Conservation (phyloP, 768 basidiomycete genomes). For the Mycena rosella region DNA sequence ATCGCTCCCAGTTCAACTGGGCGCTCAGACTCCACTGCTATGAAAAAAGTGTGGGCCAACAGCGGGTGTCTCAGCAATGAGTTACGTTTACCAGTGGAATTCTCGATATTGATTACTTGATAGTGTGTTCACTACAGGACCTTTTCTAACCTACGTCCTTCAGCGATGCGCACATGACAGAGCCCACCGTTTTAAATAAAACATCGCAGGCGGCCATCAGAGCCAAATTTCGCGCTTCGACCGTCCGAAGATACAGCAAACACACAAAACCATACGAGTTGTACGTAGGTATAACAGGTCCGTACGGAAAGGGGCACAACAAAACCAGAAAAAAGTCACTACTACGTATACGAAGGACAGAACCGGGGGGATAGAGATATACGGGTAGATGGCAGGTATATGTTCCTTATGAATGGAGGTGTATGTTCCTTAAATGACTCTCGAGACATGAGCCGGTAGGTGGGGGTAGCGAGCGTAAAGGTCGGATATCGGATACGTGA, state of each 20-base stretch:
- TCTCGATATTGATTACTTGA: too few relatives aligned
- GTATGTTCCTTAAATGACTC: constrained; percentile 15
- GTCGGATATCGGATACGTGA: not conserved
- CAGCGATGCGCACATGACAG: too few relatives aligned
- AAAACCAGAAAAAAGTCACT: not conserved
- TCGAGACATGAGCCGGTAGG: constrained; percentile 22
- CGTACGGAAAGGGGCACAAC: not conserved
- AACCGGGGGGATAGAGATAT: not conserved
- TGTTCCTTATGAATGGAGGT: not conserved
- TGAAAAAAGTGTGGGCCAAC: too few relatives aligned
- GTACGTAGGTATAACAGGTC: not conserved
- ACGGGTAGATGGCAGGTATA: not conserved
- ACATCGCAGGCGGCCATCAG: too few relatives aligned
- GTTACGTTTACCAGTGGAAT: too few relatives aligned
- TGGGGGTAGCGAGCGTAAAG: constrained; percentile 1
- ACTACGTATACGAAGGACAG: not conserved
- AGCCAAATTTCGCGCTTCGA: constrained; percentile 11
- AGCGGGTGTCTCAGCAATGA: too few relatives aligned
- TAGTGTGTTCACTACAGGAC: too few relatives aligned
- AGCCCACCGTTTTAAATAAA: too few relatives aligned
- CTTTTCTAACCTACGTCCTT: too few relatives aligned
- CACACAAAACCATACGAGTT: not conserved
- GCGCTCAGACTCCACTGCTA: too few relatives aligned
- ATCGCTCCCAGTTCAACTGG: too few relatives aligned
- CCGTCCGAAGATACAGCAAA: not conserved